phyloP scores from a whole-genome alignment of 208 protist genomes.

The Trypanosoma melophagium region DNA sequence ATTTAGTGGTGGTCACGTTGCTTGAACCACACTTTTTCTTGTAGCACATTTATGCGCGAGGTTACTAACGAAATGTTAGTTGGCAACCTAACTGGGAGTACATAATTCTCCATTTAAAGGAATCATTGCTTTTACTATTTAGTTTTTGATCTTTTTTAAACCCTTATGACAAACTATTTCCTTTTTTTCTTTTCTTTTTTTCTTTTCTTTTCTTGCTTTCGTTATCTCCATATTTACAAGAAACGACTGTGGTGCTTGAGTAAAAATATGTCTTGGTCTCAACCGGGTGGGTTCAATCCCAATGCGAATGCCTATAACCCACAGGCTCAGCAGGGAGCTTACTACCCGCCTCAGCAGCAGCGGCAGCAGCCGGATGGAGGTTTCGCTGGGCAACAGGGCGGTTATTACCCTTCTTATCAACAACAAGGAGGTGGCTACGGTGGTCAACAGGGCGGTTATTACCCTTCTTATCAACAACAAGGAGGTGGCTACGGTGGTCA shows the following conservation, averaged over 20 bases:
- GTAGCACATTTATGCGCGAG: too few species aligned
- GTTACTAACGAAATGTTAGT: neutral
- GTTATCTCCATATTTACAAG: too few species aligned
- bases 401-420: conserved; percentile 31
- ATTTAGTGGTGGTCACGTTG: neutral
- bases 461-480: conserved; percentile 19
- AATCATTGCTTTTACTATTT: conserved; percentile 1
- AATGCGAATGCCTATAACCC: conserved; percentile 29
- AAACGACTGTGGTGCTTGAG: neutral
- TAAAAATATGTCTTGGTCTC: conserved; percentile 59
- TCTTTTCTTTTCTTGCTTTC: conserved; percentile 3
- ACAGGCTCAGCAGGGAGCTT: conserved; percentile 18
- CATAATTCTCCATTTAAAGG: neutral
- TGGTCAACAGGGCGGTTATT: conserved; percentile 2
- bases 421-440: conserved; percentile 36
- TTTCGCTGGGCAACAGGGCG: conserved; percentile 26
- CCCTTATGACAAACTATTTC: neutral
- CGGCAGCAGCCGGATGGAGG: conserved; percentile 2
- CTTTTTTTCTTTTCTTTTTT: conserved; percentile 8
- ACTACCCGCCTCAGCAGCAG: conserved; percentile 19
- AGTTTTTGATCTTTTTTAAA: neutral
- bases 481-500: conserved; percentile 4
- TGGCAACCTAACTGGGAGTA: too few species aligned
- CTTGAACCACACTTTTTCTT: neutral
- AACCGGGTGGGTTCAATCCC: conserved; percentile 53